Evolutionary conservation across 169 alveolate species (phyloP), one percentile per base, ranked within the genome.

Genomic region (Eimeria falciformis): DNA sequence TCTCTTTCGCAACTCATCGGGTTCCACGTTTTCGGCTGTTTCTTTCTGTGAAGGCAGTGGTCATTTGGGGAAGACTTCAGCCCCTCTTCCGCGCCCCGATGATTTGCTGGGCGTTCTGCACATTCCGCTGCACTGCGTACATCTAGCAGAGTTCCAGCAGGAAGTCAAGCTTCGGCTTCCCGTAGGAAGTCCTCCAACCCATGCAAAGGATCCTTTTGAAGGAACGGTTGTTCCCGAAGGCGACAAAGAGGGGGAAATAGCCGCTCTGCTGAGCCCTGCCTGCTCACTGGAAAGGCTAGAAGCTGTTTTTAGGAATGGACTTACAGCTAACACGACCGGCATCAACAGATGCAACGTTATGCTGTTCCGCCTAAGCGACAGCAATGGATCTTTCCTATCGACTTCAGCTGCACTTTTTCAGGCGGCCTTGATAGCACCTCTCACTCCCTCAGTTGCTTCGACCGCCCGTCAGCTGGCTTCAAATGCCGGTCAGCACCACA

Each of bases 131-230:
- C 88, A 53, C 37, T 79, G 88, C 73, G 73, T 79, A 0, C 58
- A 79, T 40, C 27, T 79, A 14, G 33, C 73, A 18, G 88, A 50
- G 18, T 27, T n/a, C 23, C 88, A 79, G 73, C 88, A 79, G 27
- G 88, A 79, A 53, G 55, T 79, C 88, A 79, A 79, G 53, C 71
- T 79, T 17, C 29, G 88, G 88, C 88, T 79, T 17, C 88, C 88
- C 14, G 75, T 79, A 14, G 46, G 55, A 23, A 40, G 7, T 14
- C 53, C 4, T n/a, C 29, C 73, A 25, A 68, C 88, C 53, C 27
- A 12, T 4, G 0, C 29, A 9, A 29, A 5, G n/a, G 40, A 53
- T 46, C 43, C 27, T 29, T 68, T 37, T 25, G 53, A n/a, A 11
- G 6, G 5, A 2, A 7, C 69, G 23, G 5, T 4, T 37, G 46